phyloP scores from a whole-genome alignment of 1,139 yeast genomes.

The Nakaseomyces glabratus region DNA sequence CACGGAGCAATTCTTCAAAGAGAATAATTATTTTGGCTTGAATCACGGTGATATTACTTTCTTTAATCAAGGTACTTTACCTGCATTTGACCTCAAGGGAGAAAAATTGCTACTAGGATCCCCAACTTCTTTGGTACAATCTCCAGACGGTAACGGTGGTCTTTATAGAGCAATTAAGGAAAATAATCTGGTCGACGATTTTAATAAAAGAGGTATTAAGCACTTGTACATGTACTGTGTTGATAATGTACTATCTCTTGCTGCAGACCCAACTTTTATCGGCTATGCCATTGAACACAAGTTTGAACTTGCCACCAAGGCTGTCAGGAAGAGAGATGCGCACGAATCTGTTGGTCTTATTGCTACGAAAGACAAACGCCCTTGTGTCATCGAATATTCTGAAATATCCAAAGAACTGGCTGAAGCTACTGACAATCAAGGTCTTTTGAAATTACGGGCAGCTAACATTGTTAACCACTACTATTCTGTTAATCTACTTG shows the following conservation, averaged over 20 bases:
- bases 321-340: conserved; percentile 86
- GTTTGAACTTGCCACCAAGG: conserved; percentile 83
- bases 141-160: conserved; percentile 99
- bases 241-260: conserved; percentile 83
- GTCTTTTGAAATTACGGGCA: conserved; percentile 68
- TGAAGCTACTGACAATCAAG: conserved; percentile 48
- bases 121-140: conserved; percentile 53
- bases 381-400: conserved; percentile 91
- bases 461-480: conserved; percentile 98
- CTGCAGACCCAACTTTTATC: conserved; percentile 88
- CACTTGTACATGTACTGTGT: conserved; percentile 97
- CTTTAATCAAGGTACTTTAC: conserved; percentile 92
- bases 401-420: conserved; percentile 76
- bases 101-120: conserved; percentile 55
- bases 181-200: conserved; percentile 60
- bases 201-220: conserved; percentile 59
- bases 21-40: conserved; percentile 65
- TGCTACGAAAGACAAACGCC: conserved; percentile 61
- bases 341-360: conserved; percentile 86
- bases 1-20: conserved; percentile 64
- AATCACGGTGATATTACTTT: conserved; percentile 50
- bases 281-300: conserved; percentile 69
- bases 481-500: conserved; percentile 69
- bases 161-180: conserved; percentile 72
- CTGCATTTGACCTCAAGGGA: conserved; percentile 74